Conservation (phyloP, 2,329 filamentous ascomycete genomes). For the Bertia moriformis region DNA sequence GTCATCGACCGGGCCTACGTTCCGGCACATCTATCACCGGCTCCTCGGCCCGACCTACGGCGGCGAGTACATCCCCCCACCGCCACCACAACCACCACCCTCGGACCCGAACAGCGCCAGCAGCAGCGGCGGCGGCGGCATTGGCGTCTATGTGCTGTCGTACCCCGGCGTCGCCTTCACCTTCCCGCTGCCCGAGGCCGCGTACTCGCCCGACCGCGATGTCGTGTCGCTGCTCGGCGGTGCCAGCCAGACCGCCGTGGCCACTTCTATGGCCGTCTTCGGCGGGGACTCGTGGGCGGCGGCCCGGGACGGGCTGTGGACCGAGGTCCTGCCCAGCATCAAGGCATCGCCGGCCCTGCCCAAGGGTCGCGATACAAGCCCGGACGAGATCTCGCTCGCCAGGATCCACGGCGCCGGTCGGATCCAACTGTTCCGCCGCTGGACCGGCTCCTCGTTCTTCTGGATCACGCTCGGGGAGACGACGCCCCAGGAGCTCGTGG, state of each 20-base stretch:
- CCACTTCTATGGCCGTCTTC: conserved; percentile 81
- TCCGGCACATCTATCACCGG: conserved; percentile 80
- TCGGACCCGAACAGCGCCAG: conserved; percentile 20
- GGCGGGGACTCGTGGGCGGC: conserved; percentile 82
- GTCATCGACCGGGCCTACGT: conserved; percentile 48
- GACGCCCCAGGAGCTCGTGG: conserved; percentile 78
- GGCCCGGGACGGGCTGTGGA: conserved; percentile 63
- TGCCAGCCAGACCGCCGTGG: conserved; percentile 54
- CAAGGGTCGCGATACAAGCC: conserved; percentile 64
- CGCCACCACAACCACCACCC: too few relatives aligned
- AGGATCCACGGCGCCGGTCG: conserved; percentile 64
- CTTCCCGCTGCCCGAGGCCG: conserved; percentile 61
- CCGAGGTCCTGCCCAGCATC: conserved; percentile 57
- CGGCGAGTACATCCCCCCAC: conserved; percentile 74
- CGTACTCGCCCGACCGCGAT: conserved; percentile 64
- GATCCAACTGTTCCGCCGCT: conserved; percentile 63
- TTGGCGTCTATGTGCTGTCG: conserved; percentile 75
- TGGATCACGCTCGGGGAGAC: conserved; percentile 71
- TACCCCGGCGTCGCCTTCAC: conserved; percentile 91
- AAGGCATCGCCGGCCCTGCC: conserved; percentile 55
- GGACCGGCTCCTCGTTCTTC: conserved; percentile 48
- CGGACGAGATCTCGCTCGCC: conserved; percentile 76
- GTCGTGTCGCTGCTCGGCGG: conserved; percentile 77
- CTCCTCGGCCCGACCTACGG: conserved; percentile 89
- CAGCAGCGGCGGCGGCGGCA: conserved; percentile 31